Conservation (phyloP, 176 grass and related monocot species). For the Poa annua region DNA sequence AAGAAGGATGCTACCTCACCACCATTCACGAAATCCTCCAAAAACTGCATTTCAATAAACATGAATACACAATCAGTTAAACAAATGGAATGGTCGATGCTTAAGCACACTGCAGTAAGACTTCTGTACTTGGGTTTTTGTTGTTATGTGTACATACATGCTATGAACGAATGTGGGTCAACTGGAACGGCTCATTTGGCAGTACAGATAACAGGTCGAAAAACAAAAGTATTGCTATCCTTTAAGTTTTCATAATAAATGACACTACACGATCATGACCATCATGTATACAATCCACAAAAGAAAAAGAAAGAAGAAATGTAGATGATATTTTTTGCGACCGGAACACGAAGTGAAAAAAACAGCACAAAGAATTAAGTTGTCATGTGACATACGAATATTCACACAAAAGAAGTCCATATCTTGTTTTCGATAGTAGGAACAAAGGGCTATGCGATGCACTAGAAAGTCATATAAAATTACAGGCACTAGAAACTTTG, state of each 20-base stretch:
- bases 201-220: constrained; percentile 21
- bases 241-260: constrained; percentile 20
- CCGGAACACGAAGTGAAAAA: constrained; percentile 7
- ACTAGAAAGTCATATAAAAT: neutral
- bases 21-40: constrained; percentile 99
- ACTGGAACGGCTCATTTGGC: constrained; percentile 27
- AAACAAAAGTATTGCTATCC: constrained; percentile 5
- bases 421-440: neutral
- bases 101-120: neutral
- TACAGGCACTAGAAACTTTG: neutral
- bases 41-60: constrained; percentile 72
- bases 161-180: neutral
- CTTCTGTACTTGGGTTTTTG: constrained; percentile 19
- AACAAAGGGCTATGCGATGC: neutral
- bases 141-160: constrained; percentile 9
- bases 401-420: neutral
- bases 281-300: neutral
- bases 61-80: constrained; percentile 24
- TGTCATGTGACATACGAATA: neutral
- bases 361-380: neutral
- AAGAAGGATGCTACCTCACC: constrained; percentile 99
- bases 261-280: neutral
- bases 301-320: constrained; percentile 16
- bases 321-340: constrained; percentile 23
- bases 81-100: constrained; percentile 6